Evolutionary conservation across 345 rosid genomes (phyloP), one percentile per base, ranked within the genome.

Genomic region (Ricinus communis): DNA sequence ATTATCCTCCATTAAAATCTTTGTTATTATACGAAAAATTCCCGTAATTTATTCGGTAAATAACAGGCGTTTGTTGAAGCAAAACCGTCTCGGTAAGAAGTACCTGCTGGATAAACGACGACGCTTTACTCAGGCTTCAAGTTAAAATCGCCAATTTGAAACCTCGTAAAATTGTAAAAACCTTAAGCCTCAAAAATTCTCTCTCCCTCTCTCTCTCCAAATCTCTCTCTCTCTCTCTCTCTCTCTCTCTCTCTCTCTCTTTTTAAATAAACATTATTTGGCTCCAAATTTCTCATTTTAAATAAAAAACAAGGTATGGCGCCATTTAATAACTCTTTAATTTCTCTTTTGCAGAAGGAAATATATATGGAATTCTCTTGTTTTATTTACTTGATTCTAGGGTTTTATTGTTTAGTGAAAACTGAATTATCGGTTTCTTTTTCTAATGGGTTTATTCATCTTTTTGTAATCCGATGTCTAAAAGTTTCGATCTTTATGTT

Each of bases 201-300:
- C 41, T 40, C 43, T 31, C 22, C 8, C 7, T 0, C 13, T 4
- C 47, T 4, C 47, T 43, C 14, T 3, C 4, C 27, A 21, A 24
- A 53, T 2, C 33, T 7, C 41, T 40, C 43, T 31, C 22, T 15
- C 7, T 0, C 13, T 4, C 47, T 4, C 47, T 43, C 14, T 3
- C 4, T 43, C 8, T 8, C 1, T 43, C 1, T 43, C 8, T 8
- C 1, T 33, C 6, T 41, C 33, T 62, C 12, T 16, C 16, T 11
- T 31, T 16, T 41, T 30, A 5, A 58, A 21, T 11, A 12, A 24
- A 11, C 51, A 33, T 40, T 40, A 47, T 64, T 43, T 16, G 47
- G 68, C 68, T 27, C 54, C 38, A 31, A 43, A 45, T 45, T 27
- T 18, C 22, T 41, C 54, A 21, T 64, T 46, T n/a, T 46, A 64